Evolutionary conservation across 495 filamentous ascomycete genomes (phyloP), one percentile per base, ranked within the genome.

Genomic region (Penicillium bovifimosum): DNA sequence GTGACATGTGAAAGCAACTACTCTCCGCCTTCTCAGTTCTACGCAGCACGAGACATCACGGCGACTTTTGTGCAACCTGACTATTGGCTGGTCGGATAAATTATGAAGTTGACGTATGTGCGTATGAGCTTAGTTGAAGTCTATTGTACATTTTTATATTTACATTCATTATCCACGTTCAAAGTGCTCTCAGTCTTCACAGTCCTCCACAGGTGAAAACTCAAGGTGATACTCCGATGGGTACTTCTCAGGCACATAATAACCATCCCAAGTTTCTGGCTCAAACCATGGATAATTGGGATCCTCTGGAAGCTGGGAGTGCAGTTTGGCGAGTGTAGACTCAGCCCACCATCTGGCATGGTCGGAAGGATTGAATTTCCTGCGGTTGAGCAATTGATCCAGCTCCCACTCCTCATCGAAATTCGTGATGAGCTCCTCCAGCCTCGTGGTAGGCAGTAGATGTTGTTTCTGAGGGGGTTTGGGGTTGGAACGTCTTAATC

Each of bases 1-100:
- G 53, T 72, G 69, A 70, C 68, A 70, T 70, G 67, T 70, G 69
- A 72, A 65, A 49, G 58, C 14, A 48, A 40, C 39, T 17, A 28
- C 50, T 52, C 59, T 57, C 59, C 53, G 56, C 52, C 56, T 59
- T 54, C 38, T 43, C 26, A 38, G 24, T 50, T 43, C 39, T 54
- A 50, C 44, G 52, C 43, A 13, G 42, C 36, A 50, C 29, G 28
- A 27, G 18, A 42, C 48, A 50, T 34, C 48, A 50, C 48, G 48
- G 17, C 4, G 9, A 8, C 14, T 27, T 8, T 13, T 17, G 18
- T 33, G 10, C 39, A 1, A n/a, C 6, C n/a, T n/a, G 14, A 40
- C 13, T 17, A 28, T 43, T 28, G 41, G 28, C 26, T 43, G 41
- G 29, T 31, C 7, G 9, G 7, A 40, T 26, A 24, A n/a, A 42